Evolutionary conservation across 768 basidiomycete species (phyloP), one percentile per base, ranked within the genome.

Genomic region (Tricholoma terreum): DNA sequence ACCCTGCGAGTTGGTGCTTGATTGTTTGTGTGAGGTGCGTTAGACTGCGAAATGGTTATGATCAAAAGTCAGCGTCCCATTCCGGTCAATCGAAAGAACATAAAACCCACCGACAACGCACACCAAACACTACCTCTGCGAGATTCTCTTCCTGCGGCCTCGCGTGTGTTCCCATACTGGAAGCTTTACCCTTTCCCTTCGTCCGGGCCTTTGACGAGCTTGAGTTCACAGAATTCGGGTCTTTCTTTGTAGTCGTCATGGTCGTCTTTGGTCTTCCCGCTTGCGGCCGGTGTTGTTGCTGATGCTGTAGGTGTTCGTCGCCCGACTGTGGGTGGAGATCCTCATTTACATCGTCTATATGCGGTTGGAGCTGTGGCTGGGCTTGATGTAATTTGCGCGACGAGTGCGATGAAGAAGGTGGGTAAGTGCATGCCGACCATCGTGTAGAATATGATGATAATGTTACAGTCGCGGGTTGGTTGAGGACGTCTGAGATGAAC

Each of bases 401-500:
- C 11, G 21, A 42, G 19, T 43, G 30, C 10, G 50, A 9, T 12
- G 50, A n/a, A 7, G 34, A 22, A 17, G 31, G n/a, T 43, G 40
- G 43, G 14, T n/a, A 42, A 15, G 55, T 6, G 83, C 81, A 61
- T 84, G 79, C 73, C 3, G 86, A 87, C 15, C 85, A 63, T 55
- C 74, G 79, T 12, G 84, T 82, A 1, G 80, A 81, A 58, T 80
- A 82, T n/a, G 81, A 76, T 50, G 75, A 66, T 27, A 83, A 77
- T 33, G 81, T 69, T 42, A 90, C 81, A 6, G 84, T 75, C 1
- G 88, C 81, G n/a, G 80, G 75, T 55, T 84, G 83, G 5, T 84
- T 82, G 71, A 88, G 76, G 6, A 76, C 78, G 65, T 91, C 90
- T 5, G 90, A 84, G 17, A 85, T 75, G 67, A 89, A 87, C 58